Percentiles rank a stretch among this genome's conserved stretches.
Conservation (phyloP, 306 rosid genomes). For the Cicer cuneatum region DNA sequence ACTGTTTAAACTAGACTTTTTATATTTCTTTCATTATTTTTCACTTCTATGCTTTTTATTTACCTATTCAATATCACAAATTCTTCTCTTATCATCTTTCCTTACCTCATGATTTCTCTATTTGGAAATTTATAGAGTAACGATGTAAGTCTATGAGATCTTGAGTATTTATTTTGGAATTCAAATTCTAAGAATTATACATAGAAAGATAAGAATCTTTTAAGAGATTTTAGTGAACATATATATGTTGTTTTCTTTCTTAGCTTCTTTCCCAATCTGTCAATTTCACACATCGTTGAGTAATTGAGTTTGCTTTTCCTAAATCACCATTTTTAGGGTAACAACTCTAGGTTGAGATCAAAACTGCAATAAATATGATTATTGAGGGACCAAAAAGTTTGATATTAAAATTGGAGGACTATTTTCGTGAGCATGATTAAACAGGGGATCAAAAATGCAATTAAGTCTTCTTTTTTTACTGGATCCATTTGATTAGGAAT, state of each 20-base stretch:
- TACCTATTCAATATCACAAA: neutral
- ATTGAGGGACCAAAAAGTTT: too few relatives aligned
- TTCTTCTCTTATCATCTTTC: neutral
- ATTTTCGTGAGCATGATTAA: too few relatives aligned
- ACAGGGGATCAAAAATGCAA: too few relatives aligned
- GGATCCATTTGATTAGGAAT: neutral
- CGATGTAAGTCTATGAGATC: conserved; percentile 12
- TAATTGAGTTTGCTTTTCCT: neutral
- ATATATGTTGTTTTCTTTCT: neutral
- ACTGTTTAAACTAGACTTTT: too few relatives aligned
- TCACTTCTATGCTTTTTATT: neutral
- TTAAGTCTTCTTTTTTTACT: neutral
- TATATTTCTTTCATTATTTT: neutral
- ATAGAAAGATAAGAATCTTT: conserved; percentile 4
- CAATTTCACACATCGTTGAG: neutral
- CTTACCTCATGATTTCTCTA: neutral
- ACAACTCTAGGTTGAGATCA: too few relatives aligned
- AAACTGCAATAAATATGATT: too few relatives aligned
- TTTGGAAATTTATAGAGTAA: neutral
- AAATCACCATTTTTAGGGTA: too few relatives aligned
- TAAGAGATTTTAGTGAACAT: neutral
- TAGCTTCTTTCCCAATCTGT: neutral
- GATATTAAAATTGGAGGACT: too few relatives aligned
- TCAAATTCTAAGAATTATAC: conserved; percentile 18
- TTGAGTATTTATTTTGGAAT: conserved; percentile 8